These are phyloP conservation scores for Fusarium hostae DNA, from an alignment of 2,329 filamentous ascomycete species.

Conservation along the genomic window DNA sequence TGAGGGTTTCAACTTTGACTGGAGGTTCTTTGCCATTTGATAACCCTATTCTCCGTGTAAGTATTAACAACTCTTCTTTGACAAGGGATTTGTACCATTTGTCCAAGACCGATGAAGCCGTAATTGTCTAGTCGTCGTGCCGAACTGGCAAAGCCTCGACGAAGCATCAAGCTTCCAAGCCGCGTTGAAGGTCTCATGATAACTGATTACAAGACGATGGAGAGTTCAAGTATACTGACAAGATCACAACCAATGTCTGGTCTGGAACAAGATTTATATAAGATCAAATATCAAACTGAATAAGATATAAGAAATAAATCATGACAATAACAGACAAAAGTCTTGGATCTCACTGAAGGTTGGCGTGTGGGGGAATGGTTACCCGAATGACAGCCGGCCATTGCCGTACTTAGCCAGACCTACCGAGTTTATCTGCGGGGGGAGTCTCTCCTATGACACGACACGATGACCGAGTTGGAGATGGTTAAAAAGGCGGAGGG, in stretches of 20 bases:
- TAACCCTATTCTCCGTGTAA: slow-evolving; percentile 58
- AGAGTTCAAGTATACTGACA: background rate
- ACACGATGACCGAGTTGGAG: slow-evolving; percentile 8
- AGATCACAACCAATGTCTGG: background rate
- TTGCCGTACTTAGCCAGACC: slow-evolving; percentile 50
- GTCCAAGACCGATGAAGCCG: slow-evolving; percentile 69
- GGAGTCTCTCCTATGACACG: slow-evolving; percentile 1
- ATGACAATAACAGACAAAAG: background rate
- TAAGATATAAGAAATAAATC: background rate
- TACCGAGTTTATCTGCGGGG: slow-evolving; percentile 15
- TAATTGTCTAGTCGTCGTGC: slow-evolving; percentile 61
- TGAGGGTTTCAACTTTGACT: slow-evolving; percentile 62
- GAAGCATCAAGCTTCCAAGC: slow-evolving; percentile 49
- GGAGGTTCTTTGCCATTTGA: slow-evolving; percentile 72
- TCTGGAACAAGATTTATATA: background rate
- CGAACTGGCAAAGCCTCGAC: slow-evolving; percentile 63
- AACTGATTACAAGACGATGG: background rate
- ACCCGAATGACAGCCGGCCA: slow-evolving; percentile 50
- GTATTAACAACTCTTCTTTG: background rate
- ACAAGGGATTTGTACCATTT: slow-evolving; percentile 61
- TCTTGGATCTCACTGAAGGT: slow-evolving; percentile 1
- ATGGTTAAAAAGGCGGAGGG: slow-evolving; percentile 5
- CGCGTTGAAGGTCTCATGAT: slow-evolving; percentile 40
- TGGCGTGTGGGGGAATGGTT: slow-evolving; percentile 36
- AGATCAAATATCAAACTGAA: background rate